Base-by-base conservation (phyloP, 2,329 filamentous ascomycete species). In the Diplodia scrobiculata region DNA sequence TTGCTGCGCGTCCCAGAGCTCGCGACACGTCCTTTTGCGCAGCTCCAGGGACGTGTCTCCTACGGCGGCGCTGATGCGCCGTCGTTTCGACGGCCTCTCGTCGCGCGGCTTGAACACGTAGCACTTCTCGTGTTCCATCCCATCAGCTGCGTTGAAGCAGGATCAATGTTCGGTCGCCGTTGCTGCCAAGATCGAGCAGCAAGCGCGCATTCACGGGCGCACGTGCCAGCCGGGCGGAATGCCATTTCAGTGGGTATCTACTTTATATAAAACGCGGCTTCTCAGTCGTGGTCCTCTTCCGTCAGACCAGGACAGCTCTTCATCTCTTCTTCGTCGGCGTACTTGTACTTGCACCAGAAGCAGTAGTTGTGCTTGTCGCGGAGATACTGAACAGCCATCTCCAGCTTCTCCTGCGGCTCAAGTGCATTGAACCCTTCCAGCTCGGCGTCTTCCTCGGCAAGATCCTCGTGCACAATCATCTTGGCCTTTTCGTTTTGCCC, bases 321-420 rank as follows among this genome's bases (percentile, higher is more conserved):
- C 89, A 97, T 88, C 41, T 81, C 78, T 38, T 80, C 81, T 41
- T 80, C 81, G 73, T 92, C 87, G 0, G 87, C 85, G 75, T 97
- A 99, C 63, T 82, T 82, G 77, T 85, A 90, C 76, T 97, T 98
- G 79, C 95, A 99, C 91, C 93, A 99, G 75, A 97, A 97, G 79
- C 95, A 99, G 75, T 99, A 99, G 52, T 83, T 79, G 73, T 92
- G 86, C 73, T 85, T 84, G 58, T 87, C 81, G 45, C 95, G 85
- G 64, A 99, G 77, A 77, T 91, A 88, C 19, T 79, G 76, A 10
- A 97, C 84, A 14, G 96, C 77, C 70, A 82, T 86, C 9, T 81
- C 79, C 68, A 98, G 78, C 70, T 87, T 86, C 71, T 96, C 89
- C 1, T 80, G 80, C 1, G 87, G 81, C 25, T 87, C 84, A 52